phyloP scores from a whole-genome alignment of 2,329 filamentous ascomycete genomes.

The Talaromyces rugulosus region DNA sequence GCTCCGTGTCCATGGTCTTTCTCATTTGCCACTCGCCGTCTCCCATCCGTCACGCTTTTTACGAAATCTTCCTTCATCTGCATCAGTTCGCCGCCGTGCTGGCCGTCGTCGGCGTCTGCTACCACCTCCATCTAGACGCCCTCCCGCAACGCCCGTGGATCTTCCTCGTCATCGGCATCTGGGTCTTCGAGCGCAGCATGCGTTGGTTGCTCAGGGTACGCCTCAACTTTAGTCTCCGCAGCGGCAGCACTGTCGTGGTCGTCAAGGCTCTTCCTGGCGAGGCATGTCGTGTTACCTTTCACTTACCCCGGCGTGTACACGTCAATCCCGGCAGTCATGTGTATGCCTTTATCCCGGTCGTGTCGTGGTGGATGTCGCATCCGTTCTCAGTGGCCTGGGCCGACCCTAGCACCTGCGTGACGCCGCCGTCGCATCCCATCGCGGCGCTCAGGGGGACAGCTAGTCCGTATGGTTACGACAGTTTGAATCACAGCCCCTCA shows the following conservation, averaged over 20 bases:
- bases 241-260: conserved; percentile 47
- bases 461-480: conserved; percentile 4
- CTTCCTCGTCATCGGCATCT: conserved; percentile 33
- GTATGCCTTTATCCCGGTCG: conserved; percentile 55
- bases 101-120: conserved; percentile 41
- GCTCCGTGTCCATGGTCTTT: conserved; percentile 36
- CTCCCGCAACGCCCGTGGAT: conserved; percentile 41
- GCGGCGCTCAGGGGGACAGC: conserved; percentile 14
- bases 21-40: conserved; percentile 43
- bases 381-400: conserved; percentile 47
- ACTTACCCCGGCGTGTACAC: conserved; percentile 51
- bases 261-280: conserved; percentile 58
- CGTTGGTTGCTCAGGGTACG: conserved; percentile 49
- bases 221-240: conserved; percentile 50
- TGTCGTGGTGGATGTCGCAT: conserved; percentile 47
- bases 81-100: conserved; percentile 43
- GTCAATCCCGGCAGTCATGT: conserved; percentile 57
- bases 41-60: conserved; percentile 42
- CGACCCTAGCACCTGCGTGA: conserved; percentile 29
- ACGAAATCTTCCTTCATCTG: conserved; percentile 45
- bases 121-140: conserved; percentile 39
- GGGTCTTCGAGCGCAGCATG: conserved; percentile 40
- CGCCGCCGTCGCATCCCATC: conserved; percentile 18
- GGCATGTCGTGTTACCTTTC: conserved; percentile 58
- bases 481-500: conserved; percentile 18